Conservation (phyloP, 768 basidiomycete genomes). For the Ephemerocybe angulata region DNA sequence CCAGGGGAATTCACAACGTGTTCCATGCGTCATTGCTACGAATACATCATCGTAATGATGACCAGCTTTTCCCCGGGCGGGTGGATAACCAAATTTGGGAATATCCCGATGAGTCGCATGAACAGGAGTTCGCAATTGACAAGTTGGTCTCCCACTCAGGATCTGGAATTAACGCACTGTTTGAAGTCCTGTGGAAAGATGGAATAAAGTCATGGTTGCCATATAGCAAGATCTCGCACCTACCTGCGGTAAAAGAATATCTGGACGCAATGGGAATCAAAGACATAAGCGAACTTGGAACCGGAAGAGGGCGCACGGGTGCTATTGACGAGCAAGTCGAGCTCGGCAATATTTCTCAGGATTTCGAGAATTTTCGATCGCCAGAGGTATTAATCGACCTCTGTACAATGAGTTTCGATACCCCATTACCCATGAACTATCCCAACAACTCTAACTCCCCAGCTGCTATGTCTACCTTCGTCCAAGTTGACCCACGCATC, state of each 20-base stretch:
- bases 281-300: neutral
- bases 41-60: slow-evolving; percentile 31
- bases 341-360: neutral
- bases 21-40: slow-evolving; percentile 32
- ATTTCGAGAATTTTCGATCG: neutral
- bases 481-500: too few relatives aligned
- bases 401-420: neutral
- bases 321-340: neutral
- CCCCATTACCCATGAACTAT: too few relatives aligned
- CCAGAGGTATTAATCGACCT: neutral
- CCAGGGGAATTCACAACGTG: neutral
- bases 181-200: neutral
- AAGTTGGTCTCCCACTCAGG: neutral
- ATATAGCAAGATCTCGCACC: neutral
- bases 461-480: too few relatives aligned
- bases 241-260: neutral
- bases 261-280: neutral
- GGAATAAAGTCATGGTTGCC: neutral
- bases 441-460: too few relatives aligned
- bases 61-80: slow-evolving; percentile 28
- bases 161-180: neutral
- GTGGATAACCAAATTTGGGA: neutral
- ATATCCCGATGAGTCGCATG: neutral
- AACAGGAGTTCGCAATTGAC: neutral
- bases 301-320: neutral